Base-by-base conservation (phyloP, 371 early-diverging fungal species). In the Encephalitozoon intestinalis region DNA sequence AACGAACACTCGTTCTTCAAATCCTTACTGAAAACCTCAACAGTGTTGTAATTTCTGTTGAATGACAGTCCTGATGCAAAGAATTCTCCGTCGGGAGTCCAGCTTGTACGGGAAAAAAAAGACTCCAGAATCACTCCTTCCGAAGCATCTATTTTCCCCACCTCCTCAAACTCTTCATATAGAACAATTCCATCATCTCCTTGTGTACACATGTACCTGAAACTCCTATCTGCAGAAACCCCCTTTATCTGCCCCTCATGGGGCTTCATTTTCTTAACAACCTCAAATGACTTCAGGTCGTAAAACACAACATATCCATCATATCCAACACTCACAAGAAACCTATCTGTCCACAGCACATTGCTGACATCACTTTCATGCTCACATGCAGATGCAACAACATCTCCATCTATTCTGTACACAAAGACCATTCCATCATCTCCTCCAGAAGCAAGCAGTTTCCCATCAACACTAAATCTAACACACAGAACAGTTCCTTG, bases 371-470 rank as follows among this genome's bases (percentile, higher is more conserved):
- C 82, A 34, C 67, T 67, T 40, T 52, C 63, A 41, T 82, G 81
- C 25, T 78, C 70, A 7, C 72, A 54, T 9, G 75, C 28, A 21
- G 73, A 54, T 9, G 25, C 31, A 7, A 39, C 39, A 34, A 66
- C 64, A 31, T 71, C 70, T 18, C 79, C 75, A 26, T 65, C 66
- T 21, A 49, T 58, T 21, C 65, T 68, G 67, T 77, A 81, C 4
- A 85, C 53, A 28, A 79, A 44, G 0, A 83, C 73, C 21, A 28
- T 70, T 2, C 82, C 81, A 69, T 83, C 83, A 81, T 85, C 83
- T 28, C 79, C 74, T 21, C 72, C 83, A 5, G 76, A 75, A 11
- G 79, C 79, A 23, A 85, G 41, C 26, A 70, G 21, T 12, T 49
- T 52, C 11, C 82, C 81, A 54, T 80, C 74, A 0, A 6, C 18